Evolutionary conservation across 2,329 filamentous ascomycete species (phyloP).

Genomic region (Aspergillus caelatus): DNA sequence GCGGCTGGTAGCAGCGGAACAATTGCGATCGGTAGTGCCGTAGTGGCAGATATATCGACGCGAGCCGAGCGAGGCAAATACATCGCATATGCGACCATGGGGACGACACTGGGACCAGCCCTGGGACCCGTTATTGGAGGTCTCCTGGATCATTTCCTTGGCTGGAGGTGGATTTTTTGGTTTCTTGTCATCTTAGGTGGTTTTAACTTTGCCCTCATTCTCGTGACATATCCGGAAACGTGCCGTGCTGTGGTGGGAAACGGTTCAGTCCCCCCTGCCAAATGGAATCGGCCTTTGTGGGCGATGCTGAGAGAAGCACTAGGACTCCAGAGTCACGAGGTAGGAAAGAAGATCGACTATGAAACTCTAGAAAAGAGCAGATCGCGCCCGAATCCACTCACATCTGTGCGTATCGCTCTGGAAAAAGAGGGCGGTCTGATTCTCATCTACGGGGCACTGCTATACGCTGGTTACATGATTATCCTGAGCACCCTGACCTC

Average conservation of each 20-base stretch:
- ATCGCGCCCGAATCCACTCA: slow-evolving; percentile 23
- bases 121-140: slow-evolving; percentile 67
- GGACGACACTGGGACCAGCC: slow-evolving; percentile 54
- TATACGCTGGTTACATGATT: slow-evolving; percentile 51
- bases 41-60: slow-evolving; percentile 72
- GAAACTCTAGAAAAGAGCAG: slow-evolving; percentile 17
- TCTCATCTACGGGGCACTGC: slow-evolving; percentile 36
- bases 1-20: slow-evolving; percentile 63
- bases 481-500: slow-evolving; percentile 48
- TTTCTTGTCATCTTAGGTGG: slow-evolving; percentile 60
- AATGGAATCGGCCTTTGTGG: slow-evolving; percentile 28
- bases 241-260: slow-evolving; percentile 42
- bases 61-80: slow-evolving; percentile 72
- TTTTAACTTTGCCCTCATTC: slow-evolving; percentile 55
- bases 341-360: slow-evolving; percentile 1
- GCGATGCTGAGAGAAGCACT: neutral
- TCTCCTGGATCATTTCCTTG: slow-evolving; percentile 63
- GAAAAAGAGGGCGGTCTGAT: slow-evolving; percentile 38
- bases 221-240: slow-evolving; percentile 59
- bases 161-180: slow-evolving; percentile 72
- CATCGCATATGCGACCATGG: slow-evolving; percentile 67
- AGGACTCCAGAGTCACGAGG: neutral
- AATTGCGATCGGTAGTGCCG: slow-evolving; percentile 70
- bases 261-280: slow-evolving; percentile 29
- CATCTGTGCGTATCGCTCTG: slow-evolving; percentile 33